Evolutionary conservation across 2,329 filamentous ascomycete species (phyloP).

Genomic region (Paecilomyces variotii): DNA sequence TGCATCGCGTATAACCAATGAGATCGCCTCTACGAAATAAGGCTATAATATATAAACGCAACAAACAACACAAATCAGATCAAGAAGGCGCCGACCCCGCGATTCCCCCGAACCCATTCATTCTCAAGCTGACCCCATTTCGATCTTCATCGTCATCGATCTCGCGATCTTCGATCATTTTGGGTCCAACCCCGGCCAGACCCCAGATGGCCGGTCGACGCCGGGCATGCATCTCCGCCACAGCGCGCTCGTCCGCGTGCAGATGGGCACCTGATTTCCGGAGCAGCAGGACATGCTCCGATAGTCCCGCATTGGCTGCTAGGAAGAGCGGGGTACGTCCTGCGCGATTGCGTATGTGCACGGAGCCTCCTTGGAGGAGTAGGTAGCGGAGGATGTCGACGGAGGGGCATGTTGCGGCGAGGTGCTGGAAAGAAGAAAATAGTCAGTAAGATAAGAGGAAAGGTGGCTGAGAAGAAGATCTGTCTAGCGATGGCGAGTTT

Average conservation of each 20-base stretch:
- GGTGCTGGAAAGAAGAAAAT: conserved; percentile 35
- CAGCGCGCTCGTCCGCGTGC: conserved; percentile 48
- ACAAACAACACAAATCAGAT: not conserved
- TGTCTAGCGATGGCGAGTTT: not conserved
- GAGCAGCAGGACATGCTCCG: conserved; percentile 47
- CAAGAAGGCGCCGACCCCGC: not conserved
- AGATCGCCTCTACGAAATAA: no score
- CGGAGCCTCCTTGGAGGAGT: conserved; percentile 48
- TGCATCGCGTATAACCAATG: no score
- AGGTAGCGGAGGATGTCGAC: conserved; percentile 49
- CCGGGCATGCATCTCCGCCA: conserved; percentile 43
- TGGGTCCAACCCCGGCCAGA: conserved; percentile 31
- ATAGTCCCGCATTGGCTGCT: conserved; percentile 49
- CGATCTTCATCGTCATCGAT: not conserved
- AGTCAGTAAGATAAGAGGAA: not conserved
- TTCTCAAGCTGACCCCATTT: not conserved
- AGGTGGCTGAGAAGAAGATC: not conserved
- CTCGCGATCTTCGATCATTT: conserved; percentile 5
- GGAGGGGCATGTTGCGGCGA: conserved; percentile 50
- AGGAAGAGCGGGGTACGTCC: conserved; percentile 53
- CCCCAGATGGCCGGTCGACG: conserved; percentile 36
- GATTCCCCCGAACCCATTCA: not conserved
- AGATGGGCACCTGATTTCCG: conserved; percentile 52
- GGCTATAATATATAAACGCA: no score
- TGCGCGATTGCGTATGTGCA: conserved; percentile 51